Evolutionary conservation across 1,284 basidiomycete species (phyloP), one percentile per base, ranked within the genome.

Genomic region (Tilletia indica): DNA sequence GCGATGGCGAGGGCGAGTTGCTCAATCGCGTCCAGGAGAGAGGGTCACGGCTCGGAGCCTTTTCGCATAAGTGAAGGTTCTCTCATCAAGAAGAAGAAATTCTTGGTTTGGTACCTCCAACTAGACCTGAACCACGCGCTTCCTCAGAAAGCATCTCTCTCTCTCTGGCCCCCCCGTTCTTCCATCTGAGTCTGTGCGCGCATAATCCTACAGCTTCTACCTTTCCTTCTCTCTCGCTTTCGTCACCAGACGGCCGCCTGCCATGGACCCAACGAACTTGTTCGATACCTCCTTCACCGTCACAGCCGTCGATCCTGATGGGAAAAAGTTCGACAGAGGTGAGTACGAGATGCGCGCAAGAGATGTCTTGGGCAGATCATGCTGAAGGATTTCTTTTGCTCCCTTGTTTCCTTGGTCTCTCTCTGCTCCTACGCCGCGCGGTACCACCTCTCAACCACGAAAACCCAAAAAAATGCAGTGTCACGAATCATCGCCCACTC

Each of bases 271-370:
- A 0, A 79, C 81, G 45, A 81, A 82, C 72, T 72, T 84, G 61
- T 84, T 83, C 70, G 82, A 84, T 72, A 78, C 82, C 63, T 81
- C 82, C 67, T 83, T 84, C 58, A 75, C 78, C 70, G 76, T 84
- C 69, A 77, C 72, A 58, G 74, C 79, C 71, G 82, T 84, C 72
- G 82, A 84, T 68, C 82, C 82, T 14, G 85, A 96, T 83, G 96
- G 97, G 70, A 97, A 93, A 87, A 97, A 96, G 85, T 97, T 97
- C 79, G 95, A 97, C 85, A 88, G 95, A 90, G 95, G 95, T 95
- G 74, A 66, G 87, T 45, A 47, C 34, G 16, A 39, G 38, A 14
- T 16, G 16, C 34, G 31, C 47, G 36, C 6, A 25, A 12, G 19
- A 68, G 8, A 69, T 70, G 3, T 61, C 21, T 25, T 67, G 31